Conservation (phyloP, 1,284 basidiomycete genomes). For the Thelephora terrestris region DNA sequence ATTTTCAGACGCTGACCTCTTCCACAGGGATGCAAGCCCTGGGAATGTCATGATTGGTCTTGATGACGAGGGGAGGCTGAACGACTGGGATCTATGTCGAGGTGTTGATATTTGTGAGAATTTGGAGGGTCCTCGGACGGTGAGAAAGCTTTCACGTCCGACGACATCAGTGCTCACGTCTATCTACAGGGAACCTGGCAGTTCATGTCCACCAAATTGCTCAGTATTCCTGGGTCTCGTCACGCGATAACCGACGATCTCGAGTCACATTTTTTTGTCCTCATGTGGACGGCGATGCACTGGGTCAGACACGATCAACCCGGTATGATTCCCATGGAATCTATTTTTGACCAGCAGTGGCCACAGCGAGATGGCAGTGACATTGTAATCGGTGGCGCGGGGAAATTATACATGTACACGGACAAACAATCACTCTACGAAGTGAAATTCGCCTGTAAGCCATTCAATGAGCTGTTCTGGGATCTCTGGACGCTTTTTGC, state of each 20-base stretch:
- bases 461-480: not conserved
- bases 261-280: constrained; percentile 8
- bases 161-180: not conserved
- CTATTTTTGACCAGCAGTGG: not conserved
- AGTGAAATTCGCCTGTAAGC: not conserved
- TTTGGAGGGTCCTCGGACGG: not conserved
- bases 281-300: constrained; percentile 5
- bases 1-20: not conserved
- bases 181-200: constrained; percentile 8
- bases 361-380: not conserved
- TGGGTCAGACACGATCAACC: constrained; percentile 2
- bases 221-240: not conserved
- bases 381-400: not conserved
- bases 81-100: constrained; percentile 8
- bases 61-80: constrained; percentile 2
- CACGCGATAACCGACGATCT: constrained; percentile 10
- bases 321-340: not conserved
- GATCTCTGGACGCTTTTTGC: not conserved
- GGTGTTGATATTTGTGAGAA: not conserved
- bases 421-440: not conserved
- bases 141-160: not conserved
- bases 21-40: constrained; percentile 8
- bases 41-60: constrained; percentile 8
- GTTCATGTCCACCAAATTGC: constrained; percentile 6
- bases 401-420: not conserved